These are phyloP conservation scores for Hanseniaspora sp. DNA, from an alignment of 1,139 yeast species.

Conservation along the genomic window DNA sequence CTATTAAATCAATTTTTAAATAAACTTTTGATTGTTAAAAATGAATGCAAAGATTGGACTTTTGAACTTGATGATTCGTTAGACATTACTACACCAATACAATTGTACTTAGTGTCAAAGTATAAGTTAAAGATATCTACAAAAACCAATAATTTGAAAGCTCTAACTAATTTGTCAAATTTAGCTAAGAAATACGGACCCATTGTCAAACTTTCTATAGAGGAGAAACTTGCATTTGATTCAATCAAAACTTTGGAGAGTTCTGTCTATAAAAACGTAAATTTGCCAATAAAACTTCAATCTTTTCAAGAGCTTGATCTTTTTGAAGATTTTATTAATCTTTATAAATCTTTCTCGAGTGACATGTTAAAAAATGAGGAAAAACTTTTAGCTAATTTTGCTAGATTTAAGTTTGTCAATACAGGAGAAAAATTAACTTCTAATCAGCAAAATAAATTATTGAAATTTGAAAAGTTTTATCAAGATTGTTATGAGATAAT, in stretches of 20 bases:
- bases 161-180: background rate
- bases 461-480: background rate
- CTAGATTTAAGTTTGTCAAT: background rate
- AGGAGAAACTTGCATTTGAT: background rate
- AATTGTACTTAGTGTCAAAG: background rate
- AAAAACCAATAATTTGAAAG: background rate
- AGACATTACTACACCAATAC: background rate
- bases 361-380: background rate
- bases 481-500: background rate
- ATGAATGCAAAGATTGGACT: background rate
- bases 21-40: background rate
- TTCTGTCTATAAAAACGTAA: background rate
- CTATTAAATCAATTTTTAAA: conserved; percentile 4
- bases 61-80: background rate
- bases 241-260: background rate
- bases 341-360: background rate
- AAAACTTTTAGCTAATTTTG: background rate
- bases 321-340: background rate
- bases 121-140: background rate
- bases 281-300: background rate
- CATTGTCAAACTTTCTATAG: background rate
- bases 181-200: background rate
- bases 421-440: background rate
- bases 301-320: background rate
- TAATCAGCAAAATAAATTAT: background rate